Evolutionary conservation across 768 basidiomycete genomes (phyloP).

Genomic region (Mrakia hoshinonis): DNA sequence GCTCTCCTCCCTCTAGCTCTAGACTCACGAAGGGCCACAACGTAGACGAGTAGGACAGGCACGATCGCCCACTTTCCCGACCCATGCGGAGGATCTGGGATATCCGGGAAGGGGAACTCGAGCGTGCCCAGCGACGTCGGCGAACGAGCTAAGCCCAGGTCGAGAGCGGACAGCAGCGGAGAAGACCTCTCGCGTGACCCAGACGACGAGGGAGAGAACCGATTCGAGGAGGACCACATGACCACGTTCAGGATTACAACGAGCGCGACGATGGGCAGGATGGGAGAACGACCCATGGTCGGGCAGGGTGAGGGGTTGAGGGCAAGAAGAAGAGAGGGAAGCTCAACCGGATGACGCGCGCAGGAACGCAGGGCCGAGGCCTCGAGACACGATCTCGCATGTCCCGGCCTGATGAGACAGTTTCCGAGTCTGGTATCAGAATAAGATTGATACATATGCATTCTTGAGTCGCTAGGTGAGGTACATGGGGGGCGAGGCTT

Average conservation of each 20-base stretch:
- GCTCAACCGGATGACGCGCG: background rate
- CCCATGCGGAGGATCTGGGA: background rate
- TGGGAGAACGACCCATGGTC: background rate
- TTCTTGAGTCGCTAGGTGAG: too few relatives aligned
- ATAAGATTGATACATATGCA: too few relatives aligned
- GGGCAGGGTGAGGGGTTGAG: background rate
- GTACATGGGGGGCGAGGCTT: too few relatives aligned
- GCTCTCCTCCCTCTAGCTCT: background rate
- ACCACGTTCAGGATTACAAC: slow-evolving; percentile 53
- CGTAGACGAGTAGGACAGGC: slow-evolving; percentile 15
- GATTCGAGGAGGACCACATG: slow-evolving; percentile 52
- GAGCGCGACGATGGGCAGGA: slow-evolving; percentile 46
- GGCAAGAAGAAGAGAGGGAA: background rate
- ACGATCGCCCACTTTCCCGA: slow-evolving; percentile 1
- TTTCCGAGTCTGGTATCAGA: too few relatives aligned
- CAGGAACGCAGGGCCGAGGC: too few relatives aligned
- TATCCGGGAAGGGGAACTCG: slow-evolving; percentile 25
- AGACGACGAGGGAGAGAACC: slow-evolving; percentile 43
- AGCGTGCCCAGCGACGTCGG: background rate
- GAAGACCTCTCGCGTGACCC: slow-evolving; percentile 10
- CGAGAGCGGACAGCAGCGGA: slow-evolving; percentile 13
- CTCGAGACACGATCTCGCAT: too few relatives aligned
- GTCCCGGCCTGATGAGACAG: too few relatives aligned
- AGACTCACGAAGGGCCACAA: slow-evolving; percentile 18
- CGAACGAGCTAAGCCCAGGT: background rate